Conservation (phyloP, 2,329 filamentous ascomycete genomes). For the Sclerotinia glacialis region DNA sequence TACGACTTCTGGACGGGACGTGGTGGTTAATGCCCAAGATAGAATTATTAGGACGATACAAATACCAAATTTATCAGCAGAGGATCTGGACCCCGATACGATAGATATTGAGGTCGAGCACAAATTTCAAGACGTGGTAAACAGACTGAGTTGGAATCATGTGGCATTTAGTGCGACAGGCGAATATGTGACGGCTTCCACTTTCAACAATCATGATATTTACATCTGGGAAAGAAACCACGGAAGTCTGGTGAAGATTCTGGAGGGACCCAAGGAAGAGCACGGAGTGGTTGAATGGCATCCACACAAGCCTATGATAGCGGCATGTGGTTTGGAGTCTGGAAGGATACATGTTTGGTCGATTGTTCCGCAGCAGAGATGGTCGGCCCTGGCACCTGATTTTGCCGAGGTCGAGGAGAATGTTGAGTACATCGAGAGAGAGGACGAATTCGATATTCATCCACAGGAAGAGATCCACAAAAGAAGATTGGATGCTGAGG, state of each 20-base stretch:
- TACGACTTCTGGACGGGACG: constrained; percentile 77
- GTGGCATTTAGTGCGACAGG: constrained; percentile 91
- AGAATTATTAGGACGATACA: constrained; percentile 91
- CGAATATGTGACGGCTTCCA: constrained; percentile 94
- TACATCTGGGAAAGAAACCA: constrained; percentile 97
- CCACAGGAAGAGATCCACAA: constrained; percentile 93
- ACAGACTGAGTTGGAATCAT: constrained; percentile 93
- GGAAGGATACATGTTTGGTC: constrained; percentile 96
- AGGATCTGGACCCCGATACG: constrained; percentile 75
- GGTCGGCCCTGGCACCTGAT: constrained; percentile 94
- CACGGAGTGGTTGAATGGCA: constrained; percentile 98
- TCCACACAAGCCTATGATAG: constrained; percentile 79
- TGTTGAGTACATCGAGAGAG: constrained; percentile 89
- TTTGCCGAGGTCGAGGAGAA: constrained; percentile 98
- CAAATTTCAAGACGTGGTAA: constrained; percentile 97
- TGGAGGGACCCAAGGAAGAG: constrained; percentile 95
- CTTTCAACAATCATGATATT: constrained; percentile 97
- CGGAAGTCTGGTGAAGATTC: constrained; percentile 91
- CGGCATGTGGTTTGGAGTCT: constrained; percentile 87
- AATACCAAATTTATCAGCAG: constrained; percentile 70
- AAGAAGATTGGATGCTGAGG: constrained; percentile 82
- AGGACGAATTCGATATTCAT: constrained; percentile 98
- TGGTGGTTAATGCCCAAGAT: constrained; percentile 91
- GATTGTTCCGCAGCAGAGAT: constrained; percentile 90
- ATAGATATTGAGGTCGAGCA: constrained; percentile 91